These are phyloP conservation scores for Sergeia podlipaevii DNA, from an alignment of 208 protist species.

Conservation along the genomic window DNA sequence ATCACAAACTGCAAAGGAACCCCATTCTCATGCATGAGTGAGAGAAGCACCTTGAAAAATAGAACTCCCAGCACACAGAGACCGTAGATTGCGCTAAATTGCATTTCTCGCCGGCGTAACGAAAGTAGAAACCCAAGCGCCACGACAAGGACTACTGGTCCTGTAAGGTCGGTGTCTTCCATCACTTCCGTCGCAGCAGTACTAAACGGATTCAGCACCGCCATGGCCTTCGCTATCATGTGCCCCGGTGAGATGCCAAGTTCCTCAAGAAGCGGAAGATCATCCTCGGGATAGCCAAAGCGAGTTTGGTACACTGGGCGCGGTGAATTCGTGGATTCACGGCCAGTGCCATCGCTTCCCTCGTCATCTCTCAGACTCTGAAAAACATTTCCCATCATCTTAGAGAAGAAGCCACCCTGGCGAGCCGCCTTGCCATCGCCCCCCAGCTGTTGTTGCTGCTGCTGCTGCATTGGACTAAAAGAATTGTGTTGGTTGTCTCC, in stretches of 20 bases:
- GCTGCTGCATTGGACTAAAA: not conserved
- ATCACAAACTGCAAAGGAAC: constrained; percentile 69
- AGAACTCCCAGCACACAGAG: constrained; percentile 64
- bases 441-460: not conserved
- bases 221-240: constrained; percentile 50
- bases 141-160: constrained; percentile 70
- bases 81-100: constrained; percentile 84
- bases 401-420: constrained; percentile 9
- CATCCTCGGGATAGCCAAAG: constrained; percentile 79
- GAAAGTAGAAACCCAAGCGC: constrained; percentile 63
- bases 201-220: constrained; percentile 71
- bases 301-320: constrained; percentile 58
- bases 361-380: not conserved
- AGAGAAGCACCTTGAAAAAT: constrained; percentile 70
- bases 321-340: not conserved
- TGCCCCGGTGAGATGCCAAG: constrained; percentile 61
- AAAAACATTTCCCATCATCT: constrained; percentile 14
- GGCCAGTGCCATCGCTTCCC: not conserved
- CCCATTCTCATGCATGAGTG: constrained; percentile 54
- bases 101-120: constrained; percentile 60
- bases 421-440: not conserved
- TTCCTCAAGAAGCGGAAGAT: constrained; percentile 80
- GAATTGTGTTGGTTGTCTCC: no score
- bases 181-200: constrained; percentile 18
- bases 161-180: constrained; percentile 70